These are phyloP conservation scores for Acer negundo DNA, from an alignment of 345 rosid genomes.

Conservation along the genomic window DNA sequence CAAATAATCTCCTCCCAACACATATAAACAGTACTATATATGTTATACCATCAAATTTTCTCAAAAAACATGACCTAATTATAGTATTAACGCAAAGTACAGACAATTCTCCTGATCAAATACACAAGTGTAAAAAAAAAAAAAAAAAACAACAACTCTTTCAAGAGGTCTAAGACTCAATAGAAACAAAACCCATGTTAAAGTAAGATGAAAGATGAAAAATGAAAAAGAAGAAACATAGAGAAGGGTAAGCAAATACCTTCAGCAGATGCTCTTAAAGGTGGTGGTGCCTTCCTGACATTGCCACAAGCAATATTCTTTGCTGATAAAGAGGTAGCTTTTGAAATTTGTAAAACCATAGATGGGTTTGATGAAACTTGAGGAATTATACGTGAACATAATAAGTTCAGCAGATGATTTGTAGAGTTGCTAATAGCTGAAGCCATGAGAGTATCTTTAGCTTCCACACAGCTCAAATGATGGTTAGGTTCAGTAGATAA, in stretches of 20 bases:
- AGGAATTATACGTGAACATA: slow-evolving; percentile 23
- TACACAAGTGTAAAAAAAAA: too few relatives aligned
- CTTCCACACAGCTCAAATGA: neutral
- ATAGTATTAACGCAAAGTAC: too few relatives aligned
- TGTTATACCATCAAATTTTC: too few relatives aligned
- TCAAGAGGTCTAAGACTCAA: neutral
- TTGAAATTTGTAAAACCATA: slow-evolving; percentile 4
- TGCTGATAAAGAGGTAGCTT: slow-evolving; percentile 26
- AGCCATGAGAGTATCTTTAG: slow-evolving; percentile 23
- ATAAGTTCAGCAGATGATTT: slow-evolving; percentile 11
- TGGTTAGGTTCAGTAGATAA: neutral
- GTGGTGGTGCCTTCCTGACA: slow-evolving; percentile 26
- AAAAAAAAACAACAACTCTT: neutral
- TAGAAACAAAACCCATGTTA: slow-evolving; percentile 5
- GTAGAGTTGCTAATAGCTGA: slow-evolving; percentile 26
- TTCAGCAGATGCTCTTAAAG: slow-evolving; percentile 44
- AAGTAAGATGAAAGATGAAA: neutral
- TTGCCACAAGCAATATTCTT: slow-evolving; percentile 7
- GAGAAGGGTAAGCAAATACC: slow-evolving; percentile 29
- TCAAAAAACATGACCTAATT: too few relatives aligned
- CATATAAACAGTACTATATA: too few relatives aligned
- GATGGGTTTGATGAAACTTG: slow-evolving; percentile 18
- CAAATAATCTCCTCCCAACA: too few relatives aligned
- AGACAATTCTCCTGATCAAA: too few relatives aligned
- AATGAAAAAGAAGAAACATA: neutral